Evolutionary conservation across 805 yeast genomes (phyloP), one percentile per base, ranked within the genome.

Genomic region (Ogataea ganodermae): DNA sequence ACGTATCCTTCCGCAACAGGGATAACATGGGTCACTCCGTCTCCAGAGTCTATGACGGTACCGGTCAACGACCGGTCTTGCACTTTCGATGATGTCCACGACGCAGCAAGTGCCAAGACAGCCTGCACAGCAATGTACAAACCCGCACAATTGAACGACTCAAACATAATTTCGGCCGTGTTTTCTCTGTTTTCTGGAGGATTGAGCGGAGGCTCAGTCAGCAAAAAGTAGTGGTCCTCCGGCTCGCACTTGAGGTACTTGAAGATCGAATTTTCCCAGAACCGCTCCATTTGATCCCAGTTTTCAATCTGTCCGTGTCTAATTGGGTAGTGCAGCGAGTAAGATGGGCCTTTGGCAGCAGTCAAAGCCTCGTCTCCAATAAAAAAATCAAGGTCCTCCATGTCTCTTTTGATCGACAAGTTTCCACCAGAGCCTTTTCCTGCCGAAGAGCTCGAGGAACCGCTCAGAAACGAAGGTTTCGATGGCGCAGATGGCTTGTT

Each of bases 131-230:
- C 99, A 63, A 94, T 94, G 71, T 94, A 94, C 52, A 94, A 75
- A 50, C 99, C 99, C 14, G 98, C 98, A 72, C 99, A 94, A 68
- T 94, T 94, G 78, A 94, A 94, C 16, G 96, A 84, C 73, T 94
- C 99, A 72, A 94, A 94, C 95, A 94, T 94, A 65, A 94, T 94
- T 68, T 94, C 99, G 10, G 99, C 99, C 1, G 96, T 90, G 67
- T 89, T 89, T 68, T 94, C 99, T 73, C 99, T 87, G 70, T 94
- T 94, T 73, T 94, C 99, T 6, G 99, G 99, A n/a, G 99, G 97
- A 64, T 94, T 94, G 57, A 94, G 79, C 18, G 99, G 99, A 9
- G 99, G 99, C 72, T 94, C 99, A 43, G 99, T 94, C 58, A 94
- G 72, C 48, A 94, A 73, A 70, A 94, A 94, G 65, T 89, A 90